Conservation (phyloP, 169 alveolate species). For the Plasmodium sp. region DNA sequence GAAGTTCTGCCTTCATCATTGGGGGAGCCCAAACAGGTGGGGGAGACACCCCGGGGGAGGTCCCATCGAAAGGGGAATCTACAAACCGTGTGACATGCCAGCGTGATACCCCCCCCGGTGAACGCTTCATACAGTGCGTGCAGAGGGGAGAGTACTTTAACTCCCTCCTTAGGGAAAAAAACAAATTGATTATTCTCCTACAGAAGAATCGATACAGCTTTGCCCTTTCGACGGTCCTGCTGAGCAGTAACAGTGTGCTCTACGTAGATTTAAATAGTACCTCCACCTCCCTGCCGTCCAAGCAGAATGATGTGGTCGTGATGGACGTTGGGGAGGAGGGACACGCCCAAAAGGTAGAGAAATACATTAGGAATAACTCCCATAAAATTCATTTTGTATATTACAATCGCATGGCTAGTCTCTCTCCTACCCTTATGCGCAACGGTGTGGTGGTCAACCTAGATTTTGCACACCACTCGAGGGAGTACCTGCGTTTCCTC, state of each 20-base stretch:
- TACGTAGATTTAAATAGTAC: constrained; percentile 2
- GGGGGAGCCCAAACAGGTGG: background rate
- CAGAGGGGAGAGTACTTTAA: background rate
- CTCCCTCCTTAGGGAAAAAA: background rate
- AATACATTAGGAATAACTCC: background rate
- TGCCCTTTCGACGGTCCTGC: background rate
- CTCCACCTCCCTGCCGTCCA: background rate
- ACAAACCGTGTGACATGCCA: background rate
- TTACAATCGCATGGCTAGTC: background rate
- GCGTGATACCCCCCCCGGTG: background rate
- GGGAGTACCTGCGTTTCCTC: constrained; percentile 9
- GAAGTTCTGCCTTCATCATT: background rate
- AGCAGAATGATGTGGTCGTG: constrained; percentile 6
- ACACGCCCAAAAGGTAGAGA: background rate
- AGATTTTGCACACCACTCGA: constrained; percentile 12
- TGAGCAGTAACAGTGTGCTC: background rate
- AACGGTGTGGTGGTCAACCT: constrained; percentile 4
- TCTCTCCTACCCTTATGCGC: background rate
- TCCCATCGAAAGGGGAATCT: background rate
- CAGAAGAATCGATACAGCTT: constrained; percentile 25
- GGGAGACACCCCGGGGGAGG: background rate
- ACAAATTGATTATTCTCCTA: background rate
- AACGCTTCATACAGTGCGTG: background rate
- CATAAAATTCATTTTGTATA: constrained; percentile 25
- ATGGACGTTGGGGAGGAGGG: background rate